Conservation (phyloP, 2,329 filamentous ascomycete species). For the Elsinoe ampelina region DNA sequence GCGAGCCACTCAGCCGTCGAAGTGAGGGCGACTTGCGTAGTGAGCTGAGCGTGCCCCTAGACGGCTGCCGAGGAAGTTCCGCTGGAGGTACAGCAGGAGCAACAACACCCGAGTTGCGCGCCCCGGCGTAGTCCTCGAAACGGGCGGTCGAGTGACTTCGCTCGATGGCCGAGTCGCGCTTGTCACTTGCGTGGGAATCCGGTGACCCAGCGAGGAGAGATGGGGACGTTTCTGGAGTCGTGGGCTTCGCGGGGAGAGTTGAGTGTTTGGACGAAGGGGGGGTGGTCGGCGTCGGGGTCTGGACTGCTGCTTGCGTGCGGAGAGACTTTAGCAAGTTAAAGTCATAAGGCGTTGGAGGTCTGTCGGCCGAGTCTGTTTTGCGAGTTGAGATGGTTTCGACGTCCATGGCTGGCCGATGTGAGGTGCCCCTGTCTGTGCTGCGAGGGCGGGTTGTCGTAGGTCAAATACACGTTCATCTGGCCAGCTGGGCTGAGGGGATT, state of each 20-base stretch:
- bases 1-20: not conserved
- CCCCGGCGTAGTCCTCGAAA: constrained; percentile 15
- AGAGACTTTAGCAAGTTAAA: constrained; percentile 13
- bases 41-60: constrained; percentile 9
- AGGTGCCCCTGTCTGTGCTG: constrained; percentile 13
- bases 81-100: not conserved
- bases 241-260: not conserved
- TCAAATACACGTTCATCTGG: constrained; percentile 12
- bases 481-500: constrained; percentile 5
- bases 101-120: constrained; percentile 3
- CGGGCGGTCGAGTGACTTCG: constrained; percentile 20
- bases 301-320: not conserved
- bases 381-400: not conserved
- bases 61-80: constrained; percentile 8
- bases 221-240: not conserved
- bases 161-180: constrained; percentile 27
- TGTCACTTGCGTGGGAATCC: not conserved
- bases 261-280: not conserved
- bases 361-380: not conserved
- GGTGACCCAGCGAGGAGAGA: not conserved
- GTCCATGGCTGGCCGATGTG: constrained; percentile 5
- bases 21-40: constrained; percentile 8
- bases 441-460: not conserved
- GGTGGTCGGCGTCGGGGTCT: not conserved
- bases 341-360: constrained; percentile 13